Evolutionary conservation across 1,139 yeast genomes (phyloP).

Genomic region (Hemisphaericaspora xylofermentans): DNA sequence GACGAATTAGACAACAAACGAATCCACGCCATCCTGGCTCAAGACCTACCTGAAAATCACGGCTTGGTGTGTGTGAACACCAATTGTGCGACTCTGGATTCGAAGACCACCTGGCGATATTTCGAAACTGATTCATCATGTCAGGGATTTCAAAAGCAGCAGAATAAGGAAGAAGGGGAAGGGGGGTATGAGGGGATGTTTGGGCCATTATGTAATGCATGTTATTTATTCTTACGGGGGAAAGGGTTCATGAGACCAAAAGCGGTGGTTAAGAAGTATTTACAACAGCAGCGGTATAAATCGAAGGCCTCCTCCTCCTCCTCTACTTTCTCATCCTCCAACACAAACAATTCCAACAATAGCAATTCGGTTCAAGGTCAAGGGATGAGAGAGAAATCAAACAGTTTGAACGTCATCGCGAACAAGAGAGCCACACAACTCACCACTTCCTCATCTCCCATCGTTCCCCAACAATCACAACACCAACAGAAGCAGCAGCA

Average conservation of each 20-base stretch:
- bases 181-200: conserved; percentile 52
- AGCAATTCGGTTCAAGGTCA: no score
- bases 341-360: conserved; percentile 2
- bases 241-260: conserved; percentile 55
- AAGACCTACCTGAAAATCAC: conserved; percentile 40
- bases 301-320: conserved; percentile 1
- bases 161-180: no score
- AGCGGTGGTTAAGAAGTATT: conserved; percentile 47
- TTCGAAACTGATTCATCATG: conserved; percentile 47
- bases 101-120: conserved; percentile 49
- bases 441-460: conserved; percentile 30
- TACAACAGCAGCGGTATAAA: conserved; percentile 44
- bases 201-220: conserved; percentile 53
- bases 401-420: conserved; percentile 20
- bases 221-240: conserved; percentile 46
- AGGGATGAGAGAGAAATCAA: conserved; percentile 14
- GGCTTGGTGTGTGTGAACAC: conserved; percentile 44
- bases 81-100: conserved; percentile 42
- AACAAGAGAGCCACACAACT: conserved; percentile 20
- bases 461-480: conserved; percentile 21
- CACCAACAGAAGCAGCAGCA: no score
- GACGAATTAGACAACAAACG: conserved; percentile 48
- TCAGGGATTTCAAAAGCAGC: no score
- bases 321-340: not conserved
- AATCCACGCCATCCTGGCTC: conserved; percentile 42